Base-by-base conservation (phyloP, 2,329 filamentous ascomycete genomes). In the Colletotrichum sublineola region DNA sequence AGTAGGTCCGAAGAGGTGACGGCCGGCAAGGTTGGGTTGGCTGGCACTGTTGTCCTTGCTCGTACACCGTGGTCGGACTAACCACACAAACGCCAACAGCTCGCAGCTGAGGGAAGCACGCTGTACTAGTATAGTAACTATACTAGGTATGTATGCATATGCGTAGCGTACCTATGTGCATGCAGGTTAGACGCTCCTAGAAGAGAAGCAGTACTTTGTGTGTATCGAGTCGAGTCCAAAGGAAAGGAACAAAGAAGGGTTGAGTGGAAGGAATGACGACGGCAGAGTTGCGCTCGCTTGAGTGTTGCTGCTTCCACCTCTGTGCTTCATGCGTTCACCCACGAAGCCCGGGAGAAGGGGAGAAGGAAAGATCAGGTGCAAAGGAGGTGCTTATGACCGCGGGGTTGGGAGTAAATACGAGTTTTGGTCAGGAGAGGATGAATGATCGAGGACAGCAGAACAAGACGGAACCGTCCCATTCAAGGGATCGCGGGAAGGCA, bases 271-370 rank as follows among this genome's bases (percentile, higher is more conserved):
- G 65, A 52, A 31, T 55, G 66, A 64, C 68, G 69, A 69, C 60
- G 66, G 46, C 46, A 66, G 65, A 68, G 52, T 58, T 68, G 68
- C 68, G 65, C 52, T 68, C 40, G 65, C 60, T 62, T 65, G 38
- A 42, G 15, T 42, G 50, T 9, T 42, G 57, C 24, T 61, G 44
- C 58, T 38, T 33, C 44, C 52, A n/a, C 69, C 44, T 20, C n/a
- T 40, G 4, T 42, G 44, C 44, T 56, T 44, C 36, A 4, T 56
- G 46, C 46, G 5, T 63, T 42, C 36, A 24, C 58, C 57, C 42
- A 18, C 63, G 50, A 31, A 46, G 58, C 20, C 24, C 46, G 38
- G 12, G 56, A 29, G 56, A 62, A 36, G 14, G 5, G 33, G 15
- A 24, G 38, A 15, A 18, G 36, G 24, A 20, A 33, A 38, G 44